Percentiles rank a stretch among this genome's conserved stretches.
Conservation (phyloP, 2,329 filamentous ascomycete species). For the Salinomyces thailandicus region DNA sequence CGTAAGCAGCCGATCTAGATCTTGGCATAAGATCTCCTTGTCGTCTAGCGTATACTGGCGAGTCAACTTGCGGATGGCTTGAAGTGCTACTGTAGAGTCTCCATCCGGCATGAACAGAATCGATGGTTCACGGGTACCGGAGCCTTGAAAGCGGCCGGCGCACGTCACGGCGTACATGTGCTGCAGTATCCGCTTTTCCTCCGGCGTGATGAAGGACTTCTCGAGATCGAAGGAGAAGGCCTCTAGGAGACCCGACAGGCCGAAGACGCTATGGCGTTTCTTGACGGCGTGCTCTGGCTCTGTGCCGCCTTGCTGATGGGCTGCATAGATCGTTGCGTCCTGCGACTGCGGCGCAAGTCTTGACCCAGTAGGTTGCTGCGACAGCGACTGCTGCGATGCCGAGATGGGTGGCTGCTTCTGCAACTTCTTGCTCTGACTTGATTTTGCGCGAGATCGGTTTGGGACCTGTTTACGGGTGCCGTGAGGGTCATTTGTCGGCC, state of each 20-base stretch:
- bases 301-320: too few relatives aligned
- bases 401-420: too few relatives aligned
- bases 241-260: slow-evolving; percentile 2
- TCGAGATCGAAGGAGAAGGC: slow-evolving; percentile 4
- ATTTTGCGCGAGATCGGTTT: too few relatives aligned
- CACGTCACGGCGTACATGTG: slow-evolving; percentile 3
- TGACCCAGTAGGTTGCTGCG: too few relatives aligned
- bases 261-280: slow-evolving; percentile 4
- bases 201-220: slow-evolving; percentile 5
- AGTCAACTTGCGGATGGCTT: slow-evolving; percentile 2
- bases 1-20: slow-evolving; percentile 4
- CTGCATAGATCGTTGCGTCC: too few relatives aligned
- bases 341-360: too few relatives aligned
- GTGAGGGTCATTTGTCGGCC: too few relatives aligned
- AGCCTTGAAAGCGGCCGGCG: neutral
- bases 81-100: slow-evolving; percentile 2
- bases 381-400: too few relatives aligned
- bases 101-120: slow-evolving; percentile 3
- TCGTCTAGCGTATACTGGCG: neutral
- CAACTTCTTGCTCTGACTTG: too few relatives aligned
- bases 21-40: slow-evolving; percentile 2
- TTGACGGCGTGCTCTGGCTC: neutral
- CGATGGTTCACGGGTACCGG: neutral
- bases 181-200: slow-evolving; percentile 3
- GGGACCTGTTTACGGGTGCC: too few relatives aligned